Evolutionary conservation across 2,329 filamentous ascomycete species (phyloP).

Genomic region (Monosporascus sp.): DNA sequence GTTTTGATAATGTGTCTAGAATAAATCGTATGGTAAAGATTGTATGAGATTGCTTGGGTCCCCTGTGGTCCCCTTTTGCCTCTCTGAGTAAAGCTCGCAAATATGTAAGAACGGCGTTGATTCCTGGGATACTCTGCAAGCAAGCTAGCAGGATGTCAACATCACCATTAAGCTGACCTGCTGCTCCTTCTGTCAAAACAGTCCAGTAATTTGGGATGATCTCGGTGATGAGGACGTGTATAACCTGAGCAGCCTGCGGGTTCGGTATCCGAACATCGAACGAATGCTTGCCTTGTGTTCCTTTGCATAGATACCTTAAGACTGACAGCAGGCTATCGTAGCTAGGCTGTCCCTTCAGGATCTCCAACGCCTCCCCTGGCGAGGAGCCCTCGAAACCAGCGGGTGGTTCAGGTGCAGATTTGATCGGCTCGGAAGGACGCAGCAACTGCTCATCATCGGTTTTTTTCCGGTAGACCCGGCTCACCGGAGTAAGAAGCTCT

Average conservation of each 20-base stretch:
- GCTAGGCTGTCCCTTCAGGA: constrained; percentile 57
- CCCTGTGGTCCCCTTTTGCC: constrained; percentile 33
- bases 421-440: constrained; percentile 28
- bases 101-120: constrained; percentile 72
- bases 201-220: constrained; percentile 82
- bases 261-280: constrained; percentile 59
- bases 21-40: constrained; percentile 38
- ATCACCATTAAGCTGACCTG: constrained; percentile 28
- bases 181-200: constrained; percentile 45
- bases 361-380: constrained; percentile 51
- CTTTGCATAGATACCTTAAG: constrained; percentile 46
- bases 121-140: constrained; percentile 67
- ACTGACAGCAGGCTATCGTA: constrained; percentile 49
- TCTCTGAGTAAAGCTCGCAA: constrained; percentile 57
- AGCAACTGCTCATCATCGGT: constrained; percentile 33
- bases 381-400: constrained; percentile 21
- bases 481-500: constrained; percentile 48
- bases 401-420: constrained; percentile 5
- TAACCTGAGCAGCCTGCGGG: constrained; percentile 66
- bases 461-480: constrained; percentile 43
- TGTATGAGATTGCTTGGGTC: constrained; percentile 35
- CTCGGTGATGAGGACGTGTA: constrained; percentile 67
- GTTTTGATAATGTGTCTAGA: constrained; percentile 37
- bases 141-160: constrained; percentile 53
- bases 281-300: constrained; percentile 14